These are phyloP conservation scores for Sistotremastrum niveocremeum DNA, from an alignment of 768 basidiomycete genomes.

Conservation along the genomic window DNA sequence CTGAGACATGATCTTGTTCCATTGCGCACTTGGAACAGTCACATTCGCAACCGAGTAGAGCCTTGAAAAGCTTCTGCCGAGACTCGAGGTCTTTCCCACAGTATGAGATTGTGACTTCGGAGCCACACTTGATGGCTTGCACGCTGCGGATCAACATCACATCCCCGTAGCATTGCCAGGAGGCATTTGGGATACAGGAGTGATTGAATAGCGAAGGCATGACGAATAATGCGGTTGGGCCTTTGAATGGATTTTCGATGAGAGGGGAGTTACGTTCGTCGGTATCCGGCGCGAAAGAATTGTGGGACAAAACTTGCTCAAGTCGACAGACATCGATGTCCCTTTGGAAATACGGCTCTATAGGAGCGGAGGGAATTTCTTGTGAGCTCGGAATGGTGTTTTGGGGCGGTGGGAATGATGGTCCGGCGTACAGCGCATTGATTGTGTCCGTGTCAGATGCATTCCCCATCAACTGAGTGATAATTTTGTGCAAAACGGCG, in stretches of 20 bases:
- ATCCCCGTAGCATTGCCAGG: slow-evolving; percentile 15
- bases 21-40: too few species aligned
- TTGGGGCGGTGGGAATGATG: slow-evolving; percentile 9
- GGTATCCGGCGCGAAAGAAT: slow-evolving; percentile 9
- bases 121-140: slow-evolving; percentile 10
- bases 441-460: too few species aligned
- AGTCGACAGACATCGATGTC: slow-evolving; percentile 15
- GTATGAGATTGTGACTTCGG: slow-evolving; percentile 14
- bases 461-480: too few species aligned
- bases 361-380: background rate
- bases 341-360: background rate
- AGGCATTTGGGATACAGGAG: slow-evolving; percentile 15
- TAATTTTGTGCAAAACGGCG: too few species aligned
- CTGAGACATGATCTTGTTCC: too few species aligned
- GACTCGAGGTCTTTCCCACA: too few species aligned
- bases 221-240: slow-evolving; percentile 14
- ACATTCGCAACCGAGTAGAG: too few species aligned
- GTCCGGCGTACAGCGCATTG: slow-evolving; percentile 15
- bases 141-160: slow-evolving; percentile 19
- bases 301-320: slow-evolving; percentile 13
- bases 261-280: background rate
- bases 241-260: background rate
- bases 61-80: too few species aligned
- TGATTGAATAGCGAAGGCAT: slow-evolving; percentile 23
- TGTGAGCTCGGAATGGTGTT: slow-evolving; percentile 4